These are phyloP conservation scores for Mycena sanguinolenta DNA, from an alignment of 768 basidiomycete species.

Conservation along the genomic window DNA sequence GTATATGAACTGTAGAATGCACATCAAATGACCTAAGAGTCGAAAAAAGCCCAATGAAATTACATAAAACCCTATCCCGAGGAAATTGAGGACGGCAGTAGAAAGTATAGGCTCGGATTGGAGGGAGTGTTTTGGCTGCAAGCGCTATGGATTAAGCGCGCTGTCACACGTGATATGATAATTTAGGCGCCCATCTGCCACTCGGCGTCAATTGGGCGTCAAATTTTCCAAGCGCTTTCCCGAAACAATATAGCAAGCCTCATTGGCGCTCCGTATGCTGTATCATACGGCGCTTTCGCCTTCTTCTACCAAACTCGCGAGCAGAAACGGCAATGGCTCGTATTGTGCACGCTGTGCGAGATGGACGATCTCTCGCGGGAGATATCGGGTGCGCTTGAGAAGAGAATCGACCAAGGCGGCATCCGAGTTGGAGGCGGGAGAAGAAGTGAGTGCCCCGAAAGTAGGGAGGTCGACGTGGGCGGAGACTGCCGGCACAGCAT, in stretches of 20 bases:
- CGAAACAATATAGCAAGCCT: no score
- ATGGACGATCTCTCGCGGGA: constrained; percentile 11
- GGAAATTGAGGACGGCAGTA: background rate
- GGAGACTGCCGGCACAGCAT: background rate
- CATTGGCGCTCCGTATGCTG: background rate
- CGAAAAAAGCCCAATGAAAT: background rate
- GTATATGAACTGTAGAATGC: background rate
- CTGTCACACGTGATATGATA: no score
- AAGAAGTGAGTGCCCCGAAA: no score
- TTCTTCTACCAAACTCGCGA: constrained; percentile 24
- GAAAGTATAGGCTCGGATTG: background rate
- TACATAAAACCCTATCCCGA: background rate
- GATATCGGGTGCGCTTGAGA: constrained; percentile 2
- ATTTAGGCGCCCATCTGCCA: no score
- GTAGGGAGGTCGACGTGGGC: background rate
- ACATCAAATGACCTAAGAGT: background rate
- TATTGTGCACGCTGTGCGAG: constrained; percentile 34
- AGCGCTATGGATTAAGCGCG: background rate
- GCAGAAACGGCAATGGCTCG: constrained; percentile 30
- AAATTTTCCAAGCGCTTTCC: no score
- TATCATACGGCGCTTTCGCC: background rate
- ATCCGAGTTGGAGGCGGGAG: background rate
- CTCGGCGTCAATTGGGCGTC: no score
- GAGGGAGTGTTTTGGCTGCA: no score
- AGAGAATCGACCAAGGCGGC: constrained; percentile 12